phyloP scores from a whole-genome alignment of 2,329 filamentous ascomycete genomes.

The Sporothrix curviconia region DNA sequence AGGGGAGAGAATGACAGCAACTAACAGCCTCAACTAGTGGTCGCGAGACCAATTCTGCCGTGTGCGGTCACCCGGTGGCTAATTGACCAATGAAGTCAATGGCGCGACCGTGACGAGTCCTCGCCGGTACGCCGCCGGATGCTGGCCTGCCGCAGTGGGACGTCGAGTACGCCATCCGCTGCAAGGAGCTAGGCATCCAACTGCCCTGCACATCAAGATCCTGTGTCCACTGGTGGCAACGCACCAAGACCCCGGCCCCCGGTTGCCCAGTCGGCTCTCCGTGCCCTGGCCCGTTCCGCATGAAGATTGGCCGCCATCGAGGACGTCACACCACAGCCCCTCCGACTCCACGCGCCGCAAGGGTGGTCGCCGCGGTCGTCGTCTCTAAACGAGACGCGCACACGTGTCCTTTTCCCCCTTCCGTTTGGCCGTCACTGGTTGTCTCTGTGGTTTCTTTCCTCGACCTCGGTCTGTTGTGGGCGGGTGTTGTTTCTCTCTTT shows the following conservation, averaged over 20 bases:
- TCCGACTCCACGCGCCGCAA: conserved; percentile 99
- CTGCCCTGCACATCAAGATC: conserved; percentile 99
- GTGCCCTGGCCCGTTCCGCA: conserved; percentile 95
- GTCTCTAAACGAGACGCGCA: conserved; percentile 62
- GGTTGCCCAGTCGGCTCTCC: conserved; percentile 98
- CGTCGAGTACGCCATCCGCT: conserved; percentile 83
- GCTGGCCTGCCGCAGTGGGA: conserved; percentile 99
- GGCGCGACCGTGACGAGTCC: conserved; percentile 99
- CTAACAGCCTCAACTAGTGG: no score
- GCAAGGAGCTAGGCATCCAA: conserved; percentile 66
- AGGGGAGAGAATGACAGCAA: no score
- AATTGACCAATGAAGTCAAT: no score
- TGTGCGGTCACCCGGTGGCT: no score
- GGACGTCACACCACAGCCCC: conserved; percentile 97
- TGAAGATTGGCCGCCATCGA: conserved; percentile 99
- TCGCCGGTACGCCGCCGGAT: conserved; percentile 99
- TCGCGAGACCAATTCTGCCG: no score
- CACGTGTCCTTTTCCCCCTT: not conserved
- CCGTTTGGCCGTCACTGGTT: not conserved
- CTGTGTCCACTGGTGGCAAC: conserved; percentile 98
- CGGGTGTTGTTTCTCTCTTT: no score
- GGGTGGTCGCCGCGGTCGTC: conserved; percentile 99
- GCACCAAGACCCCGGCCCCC: conserved; percentile 98
- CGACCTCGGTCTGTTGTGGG: no score
- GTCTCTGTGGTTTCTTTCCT: not conserved